A percentile compares a stretch with the other conserved stretches of the same genome.
Evolutionary conservation across 1,284 basidiomycete genomes (phyloP).

Genomic region (Moniliella sp.): DNA sequence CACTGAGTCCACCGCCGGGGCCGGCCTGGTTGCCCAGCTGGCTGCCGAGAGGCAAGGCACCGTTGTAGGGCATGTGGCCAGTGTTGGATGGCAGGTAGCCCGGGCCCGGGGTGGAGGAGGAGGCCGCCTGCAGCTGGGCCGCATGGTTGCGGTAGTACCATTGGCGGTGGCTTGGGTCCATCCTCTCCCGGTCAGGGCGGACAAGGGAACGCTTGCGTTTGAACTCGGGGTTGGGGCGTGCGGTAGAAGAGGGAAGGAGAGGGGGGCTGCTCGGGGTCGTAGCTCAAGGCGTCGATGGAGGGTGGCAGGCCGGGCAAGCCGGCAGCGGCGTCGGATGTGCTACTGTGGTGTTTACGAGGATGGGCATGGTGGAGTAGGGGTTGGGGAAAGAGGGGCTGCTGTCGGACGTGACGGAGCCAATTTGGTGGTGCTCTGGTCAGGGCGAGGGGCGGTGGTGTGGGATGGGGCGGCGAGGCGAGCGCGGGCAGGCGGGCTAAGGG

Average conservation of each 20-base stretch:
- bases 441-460: too few relatives aligned
- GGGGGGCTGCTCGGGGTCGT: too few relatives aligned
- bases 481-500: too few relatives aligned
- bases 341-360: too few relatives aligned
- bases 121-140: slow-evolving; percentile 44
- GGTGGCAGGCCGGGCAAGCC: too few relatives aligned
- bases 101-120: slow-evolving; percentile 8
- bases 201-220: slow-evolving; percentile 78
- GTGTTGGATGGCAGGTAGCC: slow-evolving; percentile 31
- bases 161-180: slow-evolving; percentile 75
- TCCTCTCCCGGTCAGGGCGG: slow-evolving; percentile 78
- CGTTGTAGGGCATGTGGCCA: slow-evolving; percentile 29
- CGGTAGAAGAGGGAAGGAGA: slow-evolving; percentile 2
- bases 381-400: too few relatives aligned
- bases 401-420: too few relatives aligned
- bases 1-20: slow-evolving; percentile 31
- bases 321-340: too few relatives aligned
- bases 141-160: slow-evolving; percentile 86
- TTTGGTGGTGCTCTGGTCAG: too few relatives aligned
- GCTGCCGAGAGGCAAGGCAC: slow-evolving; percentile 16
- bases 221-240: slow-evolving; percentile 28
- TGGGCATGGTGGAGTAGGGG: too few relatives aligned
- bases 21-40: slow-evolving; percentile 17
- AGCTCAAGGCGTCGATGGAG: too few relatives aligned
- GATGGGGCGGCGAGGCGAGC: too few relatives aligned